Evolutionary conservation across 2,329 filamentous ascomycete species (phyloP), one percentile per base, ranked within the genome.

Genomic region (Sclerotinia borealis): DNA sequence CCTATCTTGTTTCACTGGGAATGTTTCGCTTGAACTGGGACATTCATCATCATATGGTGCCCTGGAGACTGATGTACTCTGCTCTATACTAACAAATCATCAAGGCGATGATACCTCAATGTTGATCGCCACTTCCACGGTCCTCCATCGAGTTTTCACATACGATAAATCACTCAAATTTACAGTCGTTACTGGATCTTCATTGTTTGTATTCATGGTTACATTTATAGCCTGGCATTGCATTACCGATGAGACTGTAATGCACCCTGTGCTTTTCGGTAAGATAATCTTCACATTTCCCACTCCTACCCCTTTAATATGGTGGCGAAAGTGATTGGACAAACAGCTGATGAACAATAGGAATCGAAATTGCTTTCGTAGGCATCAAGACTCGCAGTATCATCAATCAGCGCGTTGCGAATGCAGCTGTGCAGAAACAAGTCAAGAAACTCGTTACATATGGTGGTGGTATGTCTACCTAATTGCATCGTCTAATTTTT

Each of bases 61-160:
- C 25, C 43, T 25, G 43, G 22, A 10, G 22, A 22, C 41, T 47
- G 19, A 19, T n/a, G 15, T 47, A 11, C 22, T 47, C n/a, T 25
- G 4, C 25, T n/a, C 17, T n/a, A 41, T 19, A 76, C 79, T 72
- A 77, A 79, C 45, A 41, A 34, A 43, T 17, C 43, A 56, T 4
- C 29, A 17, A 72, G 78, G 77, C 66, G 84, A 86, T 67, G 83
- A 86, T 68, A 74, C 85, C n/a, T 81, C 81, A 61, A 86, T 86
- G 83, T 78, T 85, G 36, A 73, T 82, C 15, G 77, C 85, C 5
- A 78, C 78, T 27, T 81, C 79, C 65, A 76, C 81, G 0, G 77
- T 85, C 61, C 75, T 85, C 6, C 80, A 83, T 54, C 79, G 79
- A 55, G 73, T 81, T 5, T 77, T 79, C 62, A 80, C 79, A 15